A percentile compares a stretch with the other conserved stretches of the same genome.
These are phyloP conservation scores for Neonectria hederae DNA, from an alignment of 2,329 filamentous ascomycete genomes.

Conservation along the genomic window DNA sequence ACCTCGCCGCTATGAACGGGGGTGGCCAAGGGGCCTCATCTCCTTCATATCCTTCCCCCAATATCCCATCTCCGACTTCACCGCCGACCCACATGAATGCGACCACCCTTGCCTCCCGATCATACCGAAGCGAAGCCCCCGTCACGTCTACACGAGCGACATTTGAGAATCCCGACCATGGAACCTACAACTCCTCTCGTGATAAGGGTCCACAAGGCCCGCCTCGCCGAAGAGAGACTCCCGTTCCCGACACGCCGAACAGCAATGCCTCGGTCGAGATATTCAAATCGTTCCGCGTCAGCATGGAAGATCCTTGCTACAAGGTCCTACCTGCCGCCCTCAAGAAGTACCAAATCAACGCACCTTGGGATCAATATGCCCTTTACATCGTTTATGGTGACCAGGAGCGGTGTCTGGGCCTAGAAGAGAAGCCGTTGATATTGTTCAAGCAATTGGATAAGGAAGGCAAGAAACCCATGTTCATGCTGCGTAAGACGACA, in stretches of 20 bases:
- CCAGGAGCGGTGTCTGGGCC: constrained; percentile 89
- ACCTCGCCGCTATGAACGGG: constrained; percentile 76
- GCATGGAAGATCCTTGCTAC: constrained; percentile 97
- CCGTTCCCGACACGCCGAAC: constrained; percentile 68
- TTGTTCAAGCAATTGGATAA: constrained; percentile 97
- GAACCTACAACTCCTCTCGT: constrained; percentile 40
- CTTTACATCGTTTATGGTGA: constrained; percentile 99
- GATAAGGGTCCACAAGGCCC: constrained; percentile 49
- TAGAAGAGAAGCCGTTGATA: constrained; percentile 94
- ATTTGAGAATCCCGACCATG: constrained; percentile 61
- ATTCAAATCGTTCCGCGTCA: constrained; percentile 98
- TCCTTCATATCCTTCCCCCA: constrained; percentile 67
- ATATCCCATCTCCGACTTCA: constrained; percentile 75
- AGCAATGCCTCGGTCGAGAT: constrained; percentile 82
- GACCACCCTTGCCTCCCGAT: constrained; percentile 69
- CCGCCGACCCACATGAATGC: constrained; percentile 64
- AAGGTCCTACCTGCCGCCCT: constrained; percentile 95
- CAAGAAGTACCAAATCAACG: constrained; percentile 98
- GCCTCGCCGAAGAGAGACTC: constrained; percentile 69
- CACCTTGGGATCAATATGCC: constrained; percentile 96
- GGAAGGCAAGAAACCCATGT: constrained; percentile 98
- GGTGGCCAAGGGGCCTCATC: constrained; percentile 65
- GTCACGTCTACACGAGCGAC: constrained; percentile 65
- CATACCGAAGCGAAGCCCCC: constrained; percentile 66
- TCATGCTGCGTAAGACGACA: constrained; percentile 85